Evolutionary conservation across 1,139 yeast species (phyloP), one percentile per base, ranked within the genome.

Genomic region (Groenewaldozyma sp.): DNA sequence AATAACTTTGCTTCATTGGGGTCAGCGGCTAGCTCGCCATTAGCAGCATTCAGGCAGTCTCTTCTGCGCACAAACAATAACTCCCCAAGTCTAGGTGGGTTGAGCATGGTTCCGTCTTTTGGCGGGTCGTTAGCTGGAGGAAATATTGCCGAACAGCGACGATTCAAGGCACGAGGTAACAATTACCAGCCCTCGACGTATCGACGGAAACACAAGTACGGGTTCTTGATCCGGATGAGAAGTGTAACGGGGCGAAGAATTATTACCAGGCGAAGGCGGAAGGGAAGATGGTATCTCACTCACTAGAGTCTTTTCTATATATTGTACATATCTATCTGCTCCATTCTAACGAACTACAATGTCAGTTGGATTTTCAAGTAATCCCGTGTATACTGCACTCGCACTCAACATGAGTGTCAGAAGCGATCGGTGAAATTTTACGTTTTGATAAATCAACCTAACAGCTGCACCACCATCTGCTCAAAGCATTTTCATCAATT

Each of bases 261-360:
- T 36, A 66, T 91, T 45, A 74, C 74, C 42, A 74, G 93, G 59
- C 76, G 98, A 63, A 79, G 68, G 56, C 81, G 77, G 33, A 91
- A 91, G 66, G 96, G 95, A 7, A 77, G 98, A 64, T 88, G 97
- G 97, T 87, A 76, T 57, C 67, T 91, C 54, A 71, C 94, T 36
- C 94, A 91, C 57, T 88, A 65, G 60, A n/a, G n/a, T n/a, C n/a
- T n/a, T n/a, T n/a, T n/a, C n/a, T n/a, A n/a, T n/a, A 14, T 10
- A n/a, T n/a, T n/a, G n/a, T n/a, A n/a, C n/a, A n/a, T 54, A 44
- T n/a, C n/a, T n/a, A n/a, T n/a, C n/a, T n/a, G n/a, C n/a, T n/a
- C n/a, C n/a, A n/a, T n/a, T n/a, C n/a, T n/a, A n/a, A n/a, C n/a
- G n/a, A n/a, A n/a, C n/a, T n/a, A n/a, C n/a, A n/a, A n/a, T n/a